Percentiles rank a stretch among this genome's conserved stretches.
Evolutionary conservation across 2,329 filamentous ascomycete species (phyloP).

Genomic region (Stromatinia cepivora): DNA sequence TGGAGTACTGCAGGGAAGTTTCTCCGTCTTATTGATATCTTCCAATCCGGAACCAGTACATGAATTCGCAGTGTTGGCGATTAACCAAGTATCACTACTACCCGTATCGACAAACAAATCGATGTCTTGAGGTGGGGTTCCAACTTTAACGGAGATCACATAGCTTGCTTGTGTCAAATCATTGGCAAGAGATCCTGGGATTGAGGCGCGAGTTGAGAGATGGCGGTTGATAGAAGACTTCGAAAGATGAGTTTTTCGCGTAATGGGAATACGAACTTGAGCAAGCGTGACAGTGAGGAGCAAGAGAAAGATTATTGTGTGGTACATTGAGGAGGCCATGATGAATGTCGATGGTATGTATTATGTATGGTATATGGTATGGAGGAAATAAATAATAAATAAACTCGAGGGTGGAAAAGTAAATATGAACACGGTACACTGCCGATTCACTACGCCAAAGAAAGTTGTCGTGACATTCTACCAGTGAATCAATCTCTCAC

Average conservation of each 20-base stretch:
- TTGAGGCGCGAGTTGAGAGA: slow-evolving; percentile 26
- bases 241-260: not conserved
- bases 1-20: slow-evolving; percentile 43
- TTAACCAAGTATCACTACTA: slow-evolving; percentile 61
- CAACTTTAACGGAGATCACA: slow-evolving; percentile 52
- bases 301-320: not conserved
- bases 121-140: slow-evolving; percentile 57
- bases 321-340: not conserved
- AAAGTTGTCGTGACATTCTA: not conserved
- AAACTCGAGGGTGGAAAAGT: not conserved
- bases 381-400: not conserved
- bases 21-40: slow-evolving; percentile 33
- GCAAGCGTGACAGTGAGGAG: not conserved
- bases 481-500: not conserved
- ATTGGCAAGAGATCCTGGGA: slow-evolving; percentile 43
- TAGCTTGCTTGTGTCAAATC: slow-evolving; percentile 54
- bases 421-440: not conserved
- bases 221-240: not conserved
- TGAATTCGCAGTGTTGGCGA: slow-evolving; percentile 40
- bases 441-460: not conserved
- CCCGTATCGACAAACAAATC: slow-evolving; percentile 61
- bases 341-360: not conserved
- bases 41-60: slow-evolving; percentile 29
- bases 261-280: slow-evolving; percentile 10
- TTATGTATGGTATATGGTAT: not conserved